phyloP scores from a whole-genome alignment of 2,329 filamentous ascomycete genomes.

The Botrytis cinerea region DNA sequence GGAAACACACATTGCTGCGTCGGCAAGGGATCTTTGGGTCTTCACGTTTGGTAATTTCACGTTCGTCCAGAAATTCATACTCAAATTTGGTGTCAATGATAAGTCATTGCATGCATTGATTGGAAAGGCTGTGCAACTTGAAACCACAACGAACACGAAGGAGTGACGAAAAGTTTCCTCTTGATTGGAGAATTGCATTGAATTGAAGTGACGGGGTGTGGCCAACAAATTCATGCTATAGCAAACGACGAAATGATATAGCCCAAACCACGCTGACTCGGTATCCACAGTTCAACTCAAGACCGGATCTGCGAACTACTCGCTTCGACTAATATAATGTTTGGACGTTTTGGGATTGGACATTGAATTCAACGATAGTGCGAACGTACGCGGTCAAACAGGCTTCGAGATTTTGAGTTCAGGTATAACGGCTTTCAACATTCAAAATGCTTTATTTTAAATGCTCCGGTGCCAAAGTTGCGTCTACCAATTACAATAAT shows the following conservation, averaged over 20 bases:
- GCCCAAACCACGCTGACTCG: neutral
- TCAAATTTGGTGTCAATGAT: neutral
- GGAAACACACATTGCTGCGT: neutral
- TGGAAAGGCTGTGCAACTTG: neutral
- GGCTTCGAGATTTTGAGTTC: neutral
- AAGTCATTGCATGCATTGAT: neutral
- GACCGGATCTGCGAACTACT: neutral
- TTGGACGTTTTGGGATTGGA: neutral
- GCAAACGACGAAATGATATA: neutral
- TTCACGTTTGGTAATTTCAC: neutral
- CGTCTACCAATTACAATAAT: neutral
- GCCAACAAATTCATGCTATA: constrained; percentile 5
- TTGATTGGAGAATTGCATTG: neutral
- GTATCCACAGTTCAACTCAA: neutral
- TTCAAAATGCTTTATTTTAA: neutral
- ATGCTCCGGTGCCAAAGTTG: neutral
- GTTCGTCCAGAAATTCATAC: neutral
- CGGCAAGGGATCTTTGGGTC: neutral
- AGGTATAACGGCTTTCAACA: neutral
- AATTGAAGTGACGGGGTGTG: neutral
- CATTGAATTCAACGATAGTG: neutral
- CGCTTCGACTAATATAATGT: neutral
- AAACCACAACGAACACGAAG: neutral
- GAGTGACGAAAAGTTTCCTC: neutral
- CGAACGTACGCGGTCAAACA: neutral